Percentiles rank a stretch among this genome's conserved stretches.
phyloP scores from a whole-genome alignment of 331 rosid genomes.

The Prunus yedoensis region DNA sequence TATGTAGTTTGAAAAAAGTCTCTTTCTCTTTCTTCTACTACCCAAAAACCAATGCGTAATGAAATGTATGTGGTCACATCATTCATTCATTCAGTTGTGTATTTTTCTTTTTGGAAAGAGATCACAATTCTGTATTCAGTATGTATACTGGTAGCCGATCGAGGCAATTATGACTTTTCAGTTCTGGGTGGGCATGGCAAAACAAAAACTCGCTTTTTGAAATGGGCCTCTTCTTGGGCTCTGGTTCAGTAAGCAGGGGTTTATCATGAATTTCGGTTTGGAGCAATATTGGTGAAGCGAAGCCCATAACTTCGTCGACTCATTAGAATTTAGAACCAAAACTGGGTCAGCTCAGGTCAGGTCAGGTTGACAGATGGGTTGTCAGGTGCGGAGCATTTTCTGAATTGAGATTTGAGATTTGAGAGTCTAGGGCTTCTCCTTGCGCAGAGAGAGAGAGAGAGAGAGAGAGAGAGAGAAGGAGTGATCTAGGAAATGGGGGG shows the following conservation, averaged over 20 bases:
- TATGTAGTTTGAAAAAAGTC: too few species aligned
- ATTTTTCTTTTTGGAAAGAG: too few species aligned
- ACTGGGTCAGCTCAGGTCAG: background rate
- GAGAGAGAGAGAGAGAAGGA: constrained; percentile 13
- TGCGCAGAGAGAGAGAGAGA: too few species aligned
- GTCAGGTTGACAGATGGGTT: background rate
- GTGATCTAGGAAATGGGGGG: constrained; percentile 54
- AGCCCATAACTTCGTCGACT: background rate
- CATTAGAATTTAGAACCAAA: background rate
- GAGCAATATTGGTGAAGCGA: background rate
- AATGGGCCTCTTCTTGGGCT: background rate
- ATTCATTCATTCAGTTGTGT: too few species aligned
- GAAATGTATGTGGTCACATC: too few species aligned
- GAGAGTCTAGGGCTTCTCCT: constrained; percentile 11
- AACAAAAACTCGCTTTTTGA: too few species aligned
- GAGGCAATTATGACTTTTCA: too few species aligned
- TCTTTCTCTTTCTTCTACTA: too few species aligned
- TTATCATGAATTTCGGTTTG: background rate
- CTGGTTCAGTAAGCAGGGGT: background rate
- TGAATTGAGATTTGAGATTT: background rate
- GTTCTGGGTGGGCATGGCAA: too few species aligned
- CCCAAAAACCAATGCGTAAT: too few species aligned
- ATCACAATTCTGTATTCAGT: too few species aligned
- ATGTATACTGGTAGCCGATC: too few species aligned
- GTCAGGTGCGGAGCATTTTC: background rate